Base-by-base conservation (phyloP, 441 rosid genomes). In the Biscutella auriculata region DNA sequence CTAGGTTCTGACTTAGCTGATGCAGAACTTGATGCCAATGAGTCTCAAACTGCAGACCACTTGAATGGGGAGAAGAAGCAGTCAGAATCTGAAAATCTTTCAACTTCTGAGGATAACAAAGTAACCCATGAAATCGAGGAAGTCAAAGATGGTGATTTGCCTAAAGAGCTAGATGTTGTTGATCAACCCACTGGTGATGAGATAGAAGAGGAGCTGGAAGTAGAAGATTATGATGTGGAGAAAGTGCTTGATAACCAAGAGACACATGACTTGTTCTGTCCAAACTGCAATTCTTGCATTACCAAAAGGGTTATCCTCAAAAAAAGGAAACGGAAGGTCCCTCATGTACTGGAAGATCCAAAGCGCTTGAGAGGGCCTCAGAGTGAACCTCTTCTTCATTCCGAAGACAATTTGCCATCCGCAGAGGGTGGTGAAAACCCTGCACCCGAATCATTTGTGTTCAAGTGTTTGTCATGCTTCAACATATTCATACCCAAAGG, bases 191-290 rank as follows among this genome's bases (percentile, higher is more conserved):
- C 62, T 51, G 47, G 50, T 57, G 77, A 73, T 55, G 51, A 70
- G 58, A 37, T 62, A 44, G 83, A 77, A 60, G 84, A 77, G 62
- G 87, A 79, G 36, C 53, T 54, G 63, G 88, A 77, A 2, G 10
- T 53, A 12, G 62, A 48, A 25, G 84, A 80, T 21, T 68, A 68
- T 11, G 82, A 84, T 45, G 82, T 92, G 27, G 85, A 88, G 80
- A 67, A 60, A 48, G 82, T 84, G 30, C 42, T 92, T 35, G 55
- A 69, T 48, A 84, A 84, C 68, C 98, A 92, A 66, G 75, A 74
- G 55, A 88, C 97, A 3, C 98, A 92, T 69, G 88, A 92, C 59
- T 62, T 92, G 57, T 75, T 46, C 58, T 92, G 98, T 63, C 98
- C 98, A 23, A 84, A 85, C 53, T 92, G 98, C 53, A 53, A 69